Evolutionary conservation across 192 early-diverging fungal genomes (phyloP).

Genomic region (Rhizoclosmatium globosum): DNA sequence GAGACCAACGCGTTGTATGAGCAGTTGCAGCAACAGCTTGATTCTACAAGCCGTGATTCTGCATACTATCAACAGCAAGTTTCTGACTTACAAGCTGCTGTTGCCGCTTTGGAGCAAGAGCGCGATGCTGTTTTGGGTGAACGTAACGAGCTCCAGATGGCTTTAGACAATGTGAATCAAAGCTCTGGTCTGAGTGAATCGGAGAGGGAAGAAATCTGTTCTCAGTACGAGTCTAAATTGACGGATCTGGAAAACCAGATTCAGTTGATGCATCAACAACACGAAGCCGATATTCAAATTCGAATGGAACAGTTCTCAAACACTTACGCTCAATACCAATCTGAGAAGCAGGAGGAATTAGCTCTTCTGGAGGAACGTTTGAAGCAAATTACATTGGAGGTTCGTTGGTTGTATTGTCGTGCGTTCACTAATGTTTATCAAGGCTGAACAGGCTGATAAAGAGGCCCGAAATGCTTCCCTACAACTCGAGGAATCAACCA

Average conservation of each 20-base stretch:
- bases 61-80: constrained; percentile 18
- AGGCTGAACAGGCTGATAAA: constrained; percentile 7
- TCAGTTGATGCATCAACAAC: neutral
- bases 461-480: neutral
- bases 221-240: constrained; percentile 3
- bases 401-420: neutral
- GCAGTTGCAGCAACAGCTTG: neutral
- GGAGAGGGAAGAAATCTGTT: neutral
- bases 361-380: neutral
- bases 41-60: neutral
- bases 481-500: neutral
- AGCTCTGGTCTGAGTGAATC: neutral
- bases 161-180: neutral
- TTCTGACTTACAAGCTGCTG: neutral
- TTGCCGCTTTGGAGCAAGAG: constrained; percentile 1
- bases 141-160: neutral
- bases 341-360: constrained; percentile 1
- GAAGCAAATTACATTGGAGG: constrained; percentile 6
- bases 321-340: neutral
- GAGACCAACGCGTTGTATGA: neutral
- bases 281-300: constrained; percentile 3
- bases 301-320: neutral
- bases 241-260: neutral
- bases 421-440: neutral
- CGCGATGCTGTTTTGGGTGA: neutral